Conservation (phyloP, 768 basidiomycete species). For the Auricularia sp. region DNA sequence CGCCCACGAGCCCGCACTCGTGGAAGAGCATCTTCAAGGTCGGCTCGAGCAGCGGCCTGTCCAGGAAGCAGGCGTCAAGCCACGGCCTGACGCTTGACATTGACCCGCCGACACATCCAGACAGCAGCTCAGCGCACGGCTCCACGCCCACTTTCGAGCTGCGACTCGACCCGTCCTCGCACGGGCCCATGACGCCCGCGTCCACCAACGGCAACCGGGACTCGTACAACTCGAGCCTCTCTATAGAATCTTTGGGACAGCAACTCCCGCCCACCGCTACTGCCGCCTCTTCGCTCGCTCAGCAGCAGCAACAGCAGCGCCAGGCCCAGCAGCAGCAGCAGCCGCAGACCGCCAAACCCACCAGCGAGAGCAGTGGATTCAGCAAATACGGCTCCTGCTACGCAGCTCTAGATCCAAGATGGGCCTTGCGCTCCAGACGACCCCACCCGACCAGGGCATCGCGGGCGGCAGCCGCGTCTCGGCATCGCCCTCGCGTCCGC, state of each 20-base stretch:
- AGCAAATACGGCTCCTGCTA: conserved; percentile 19
- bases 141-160: conserved; percentile 4
- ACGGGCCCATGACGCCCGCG: conserved; percentile 42
- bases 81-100: conserved; percentile 8
- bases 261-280: conserved; percentile 18
- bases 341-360: conserved; percentile 19
- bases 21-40: conserved; percentile 8
- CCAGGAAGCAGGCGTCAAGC: neutral
- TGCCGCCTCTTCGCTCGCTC: conserved; percentile 10
- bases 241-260: conserved; percentile 47
- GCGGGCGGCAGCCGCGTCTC: conserved; percentile 34
- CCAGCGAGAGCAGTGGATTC: conserved; percentile 17
- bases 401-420: conserved; percentile 11
- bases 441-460: neutral
- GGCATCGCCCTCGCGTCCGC: conserved; percentile 21
- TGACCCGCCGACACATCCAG: neutral
- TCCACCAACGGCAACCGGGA: conserved; percentile 50
- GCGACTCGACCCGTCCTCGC: conserved; percentile 24
- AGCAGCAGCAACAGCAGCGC: neutral
- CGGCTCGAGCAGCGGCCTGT: conserved; percentile 2
- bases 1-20: conserved; percentile 4
- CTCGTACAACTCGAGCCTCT: conserved; percentile 70
- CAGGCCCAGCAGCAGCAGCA: conserved; percentile 11
- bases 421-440: neutral
- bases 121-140: conserved; percentile 5